These are phyloP conservation scores for Nidularia pulvinata DNA, from an alignment of 768 basidiomycete species.

Conservation along the genomic window DNA sequence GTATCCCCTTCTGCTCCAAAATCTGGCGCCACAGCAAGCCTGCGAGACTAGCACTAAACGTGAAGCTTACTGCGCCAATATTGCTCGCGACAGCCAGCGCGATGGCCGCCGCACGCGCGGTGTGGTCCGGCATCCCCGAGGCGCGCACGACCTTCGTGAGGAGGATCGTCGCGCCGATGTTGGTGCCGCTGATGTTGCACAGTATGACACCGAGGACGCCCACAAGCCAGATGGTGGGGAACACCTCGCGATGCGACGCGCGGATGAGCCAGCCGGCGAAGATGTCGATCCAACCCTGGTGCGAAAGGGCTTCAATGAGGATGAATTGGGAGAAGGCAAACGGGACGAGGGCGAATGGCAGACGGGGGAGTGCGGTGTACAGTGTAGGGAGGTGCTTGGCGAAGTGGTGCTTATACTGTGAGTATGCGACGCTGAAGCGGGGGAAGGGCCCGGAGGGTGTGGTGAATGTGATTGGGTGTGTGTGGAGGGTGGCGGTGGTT, in stretches of 20 bases:
- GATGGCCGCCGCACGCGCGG: conserved; percentile 46
- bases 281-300: conserved; percentile 81
- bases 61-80: conserved; percentile 82
- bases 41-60: conserved; percentile 80
- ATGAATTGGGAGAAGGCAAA: conserved; percentile 91
- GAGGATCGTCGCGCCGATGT: conserved; percentile 83
- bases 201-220: conserved; percentile 62
- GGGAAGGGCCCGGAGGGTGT: too few species aligned
- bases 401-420: too few species aligned
- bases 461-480: too few species aligned
- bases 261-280: conserved; percentile 60
- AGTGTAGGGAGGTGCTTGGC: conserved; percentile 57
- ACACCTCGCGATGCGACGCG: conserved; percentile 29
- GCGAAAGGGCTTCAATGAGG: conserved; percentile 72
- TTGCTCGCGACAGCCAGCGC: conserved; percentile 82
- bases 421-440: too few species aligned
- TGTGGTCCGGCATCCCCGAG: conserved; percentile 25
- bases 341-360: conserved; percentile 74
- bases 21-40: conserved; percentile 85
- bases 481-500: neutral
- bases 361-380: conserved; percentile 48
- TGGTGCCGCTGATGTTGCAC: conserved; percentile 77
- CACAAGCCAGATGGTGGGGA: conserved; percentile 52
- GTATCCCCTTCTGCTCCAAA: conserved; percentile 65
- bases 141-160: conserved; percentile 72